Base-by-base conservation (phyloP, 192 early-diverging fungal genomes). In the Rhizophagus prolifer region DNA sequence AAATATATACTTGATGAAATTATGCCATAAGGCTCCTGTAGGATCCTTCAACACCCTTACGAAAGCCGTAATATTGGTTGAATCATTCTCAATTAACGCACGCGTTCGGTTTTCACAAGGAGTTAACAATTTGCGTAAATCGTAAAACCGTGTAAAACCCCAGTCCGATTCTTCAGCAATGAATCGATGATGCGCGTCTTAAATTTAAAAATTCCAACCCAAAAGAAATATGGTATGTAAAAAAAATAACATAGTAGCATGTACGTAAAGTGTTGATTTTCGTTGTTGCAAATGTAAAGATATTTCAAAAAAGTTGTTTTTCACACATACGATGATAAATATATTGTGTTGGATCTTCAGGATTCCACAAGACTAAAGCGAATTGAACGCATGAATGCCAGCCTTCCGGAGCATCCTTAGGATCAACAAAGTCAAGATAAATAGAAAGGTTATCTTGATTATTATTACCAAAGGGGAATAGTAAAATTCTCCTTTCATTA, bases 21-120 rank as follows among this genome's bases (percentile, higher is more conserved):
- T 95, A 84, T 97, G 95, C 96, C 97, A 99, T 58, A 98, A 87
- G 14, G 95, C 91, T 13, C 97, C 97, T 58, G 92, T 95, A 23
- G 90, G 88, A 81, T 98, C 97, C 63, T 95, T 88, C 65, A 95
- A 86, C 38, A 94, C 85, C 31, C 92, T 87, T 19, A 97, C 84
- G 65, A 86, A 91, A 0, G 91, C 92, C 8, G 89, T 89, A 76
- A 97, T 90, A 41, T 83, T 81, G 28, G 87, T 85, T 3, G 81
- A 74, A 41, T 94, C 89, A 63, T 92, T 79, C 74, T 95, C 92
- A 13, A 95, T 67, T 23, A 95, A 82, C 9, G 95, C 81, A 2
- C 84, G 83, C 21, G 80, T 72, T 46, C 76, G 78, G 2, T 81
- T 80, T 28, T 85, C 86, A 36, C 61, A 78, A 10, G 81, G 67